Evolutionary conservation across 345 rosid genomes (phyloP).

Genomic region (Lumnitzera racemosa): DNA sequence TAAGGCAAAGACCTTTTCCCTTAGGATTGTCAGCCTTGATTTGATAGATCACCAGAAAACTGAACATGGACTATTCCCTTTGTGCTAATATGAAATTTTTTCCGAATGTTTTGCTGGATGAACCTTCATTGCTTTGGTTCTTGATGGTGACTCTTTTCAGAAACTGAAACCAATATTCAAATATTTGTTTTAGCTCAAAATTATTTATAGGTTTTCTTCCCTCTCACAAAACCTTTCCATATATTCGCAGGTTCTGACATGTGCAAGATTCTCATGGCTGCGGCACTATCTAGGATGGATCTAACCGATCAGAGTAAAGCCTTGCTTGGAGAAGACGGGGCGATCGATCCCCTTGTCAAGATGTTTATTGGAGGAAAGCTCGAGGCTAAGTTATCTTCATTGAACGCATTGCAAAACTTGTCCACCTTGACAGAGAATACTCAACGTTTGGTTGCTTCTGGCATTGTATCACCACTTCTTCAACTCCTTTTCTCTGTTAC

Average conservation of each 20-base stretch:
- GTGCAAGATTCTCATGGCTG: constrained; percentile 75
- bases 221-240: background rate
- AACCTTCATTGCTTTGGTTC: background rate
- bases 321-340: constrained; percentile 60
- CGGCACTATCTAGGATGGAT: constrained; percentile 60
- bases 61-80: background rate
- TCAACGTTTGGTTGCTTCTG: constrained; percentile 40
- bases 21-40: too few species aligned
- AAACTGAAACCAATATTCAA: too few species aligned
- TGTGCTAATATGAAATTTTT: background rate
- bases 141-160: too few species aligned
- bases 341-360: constrained; percentile 44
- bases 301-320: constrained; percentile 58
- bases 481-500: constrained; percentile 77
- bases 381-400: constrained; percentile 58
- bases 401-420: constrained; percentile 54
- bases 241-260: constrained; percentile 55
- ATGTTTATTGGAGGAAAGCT: constrained; percentile 66
- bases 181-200: too few species aligned
- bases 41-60: too few species aligned
- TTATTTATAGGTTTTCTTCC: background rate
- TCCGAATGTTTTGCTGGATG: background rate
- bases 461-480: constrained; percentile 42
- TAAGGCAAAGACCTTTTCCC: too few species aligned
- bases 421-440: constrained; percentile 39